Percentiles rank a stretch among this genome's conserved stretches.
Conservation (phyloP, 495 filamentous ascomycete genomes). For the Aspergillus nanangensis region DNA sequence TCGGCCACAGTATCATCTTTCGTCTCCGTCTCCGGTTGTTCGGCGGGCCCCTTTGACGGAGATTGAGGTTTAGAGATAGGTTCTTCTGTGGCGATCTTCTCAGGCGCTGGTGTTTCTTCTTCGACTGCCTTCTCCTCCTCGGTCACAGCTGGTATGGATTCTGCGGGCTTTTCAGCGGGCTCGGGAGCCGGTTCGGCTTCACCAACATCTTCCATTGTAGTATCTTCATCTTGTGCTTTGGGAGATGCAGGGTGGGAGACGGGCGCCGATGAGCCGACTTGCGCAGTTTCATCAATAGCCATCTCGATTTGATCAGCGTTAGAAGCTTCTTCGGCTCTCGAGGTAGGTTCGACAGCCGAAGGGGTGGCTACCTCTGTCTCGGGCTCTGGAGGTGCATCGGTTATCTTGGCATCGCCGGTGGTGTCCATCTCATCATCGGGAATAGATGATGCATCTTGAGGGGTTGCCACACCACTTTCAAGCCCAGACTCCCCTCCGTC, state of each 20-base stretch:
- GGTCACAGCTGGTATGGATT: slow-evolving; percentile 8
- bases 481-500: slow-evolving; percentile 60
- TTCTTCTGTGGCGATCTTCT: slow-evolving; percentile 17
- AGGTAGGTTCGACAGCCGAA: slow-evolving; percentile 15
- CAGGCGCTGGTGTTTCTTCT: slow-evolving; percentile 14
- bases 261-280: slow-evolving; percentile 27
- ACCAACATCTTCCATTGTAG: slow-evolving; percentile 58
- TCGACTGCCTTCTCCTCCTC: slow-evolving; percentile 22
- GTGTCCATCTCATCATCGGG: slow-evolving; percentile 46
- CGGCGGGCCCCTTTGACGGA: slow-evolving; percentile 18
- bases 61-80: slow-evolving; percentile 18
- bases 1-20: slow-evolving; percentile 11
- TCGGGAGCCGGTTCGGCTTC: slow-evolving; percentile 19
- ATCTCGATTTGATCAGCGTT: slow-evolving; percentile 32
- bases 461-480: slow-evolving; percentile 58
- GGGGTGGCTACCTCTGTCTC: slow-evolving; percentile 26
- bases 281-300: slow-evolving; percentile 36
- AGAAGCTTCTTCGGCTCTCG: slow-evolving; percentile 36
- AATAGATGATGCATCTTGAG: slow-evolving; percentile 43
- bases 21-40: slow-evolving; percentile 8
- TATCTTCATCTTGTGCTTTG: slow-evolving; percentile 56
- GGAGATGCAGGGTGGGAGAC: slow-evolving; percentile 40
- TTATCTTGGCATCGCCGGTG: slow-evolving; percentile 44
- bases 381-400: slow-evolving; percentile 42
- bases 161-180: slow-evolving; percentile 15